These are phyloP conservation scores for Coniella lustricola DNA, from an alignment of 2,329 filamentous ascomycete genomes.

Conservation along the genomic window DNA sequence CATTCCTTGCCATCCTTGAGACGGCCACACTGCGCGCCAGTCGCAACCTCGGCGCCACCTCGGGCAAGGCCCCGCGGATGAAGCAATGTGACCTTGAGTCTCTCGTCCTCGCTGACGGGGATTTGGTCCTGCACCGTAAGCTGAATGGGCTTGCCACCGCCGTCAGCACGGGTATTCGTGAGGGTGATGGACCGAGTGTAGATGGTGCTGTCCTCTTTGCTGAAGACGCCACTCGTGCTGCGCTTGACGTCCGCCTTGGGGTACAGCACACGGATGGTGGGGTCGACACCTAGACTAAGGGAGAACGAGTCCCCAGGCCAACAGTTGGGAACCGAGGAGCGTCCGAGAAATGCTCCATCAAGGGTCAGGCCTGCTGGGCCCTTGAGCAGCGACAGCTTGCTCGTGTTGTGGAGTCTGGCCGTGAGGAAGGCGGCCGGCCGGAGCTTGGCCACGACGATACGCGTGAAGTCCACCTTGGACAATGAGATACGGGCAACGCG, in stretches of 20 bases:
- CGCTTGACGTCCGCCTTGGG: conserved; percentile 47
- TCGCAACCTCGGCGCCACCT: conserved; percentile 30
- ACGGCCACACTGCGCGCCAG: conserved; percentile 25
- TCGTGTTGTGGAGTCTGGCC: conserved; percentile 48
- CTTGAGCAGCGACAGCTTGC: conserved; percentile 47
- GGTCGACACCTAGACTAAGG: conserved; percentile 53
- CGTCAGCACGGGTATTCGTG: conserved; percentile 40
- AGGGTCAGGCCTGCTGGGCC: conserved; percentile 52
- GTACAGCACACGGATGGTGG: conserved; percentile 48
- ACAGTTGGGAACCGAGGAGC: conserved; percentile 47
- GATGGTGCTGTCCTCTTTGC: conserved; percentile 43
- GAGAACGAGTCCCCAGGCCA: conserved; percentile 46
- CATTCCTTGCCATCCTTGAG: conserved; percentile 34
- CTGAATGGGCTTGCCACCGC: conserved; percentile 30
- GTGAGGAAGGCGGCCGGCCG: conserved; percentile 53
- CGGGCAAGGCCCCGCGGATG: conserved; percentile 39
- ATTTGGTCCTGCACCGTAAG: conserved; percentile 53
- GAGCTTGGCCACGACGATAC: conserved; percentile 55
- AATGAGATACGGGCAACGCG: conserved; percentile 51
- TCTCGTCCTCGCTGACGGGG: conserved; percentile 55
- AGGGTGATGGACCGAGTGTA: conserved; percentile 40
- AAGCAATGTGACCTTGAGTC: conserved; percentile 43
- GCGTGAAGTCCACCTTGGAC: conserved; percentile 43
- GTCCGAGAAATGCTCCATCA: conserved; percentile 57
- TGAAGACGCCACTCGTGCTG: conserved; percentile 44